These are phyloP conservation scores for Nemania bipapillata DNA, from an alignment of 2,329 filamentous ascomycete genomes.

Conservation along the genomic window DNA sequence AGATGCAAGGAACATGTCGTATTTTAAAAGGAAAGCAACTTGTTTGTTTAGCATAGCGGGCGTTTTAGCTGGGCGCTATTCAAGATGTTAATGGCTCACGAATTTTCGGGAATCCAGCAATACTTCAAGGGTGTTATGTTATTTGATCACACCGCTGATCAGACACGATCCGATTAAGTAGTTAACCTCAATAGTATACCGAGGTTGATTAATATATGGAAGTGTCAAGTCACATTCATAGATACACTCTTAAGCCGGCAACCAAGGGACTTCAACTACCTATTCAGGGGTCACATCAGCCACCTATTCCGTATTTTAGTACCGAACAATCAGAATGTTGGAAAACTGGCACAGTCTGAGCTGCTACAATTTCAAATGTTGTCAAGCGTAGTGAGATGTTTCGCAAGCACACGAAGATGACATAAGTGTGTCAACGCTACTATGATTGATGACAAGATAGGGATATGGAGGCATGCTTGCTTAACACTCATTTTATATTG, in stretches of 20 bases:
- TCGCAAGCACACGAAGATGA: neutral
- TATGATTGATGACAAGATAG: neutral
- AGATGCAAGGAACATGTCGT: neutral
- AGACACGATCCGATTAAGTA: too few relatives aligned
- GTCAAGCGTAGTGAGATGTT: too few relatives aligned
- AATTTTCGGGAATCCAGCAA: neutral
- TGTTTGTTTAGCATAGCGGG: constrained; percentile 29
- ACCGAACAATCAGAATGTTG: too few relatives aligned
- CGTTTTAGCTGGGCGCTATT: constrained; percentile 14
- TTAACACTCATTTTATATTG: constrained; percentile 1
- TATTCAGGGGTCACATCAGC: too few relatives aligned
- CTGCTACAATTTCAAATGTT: too few relatives aligned
- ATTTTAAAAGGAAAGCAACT: neutral
- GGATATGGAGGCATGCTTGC: neutral
- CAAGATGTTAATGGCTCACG: neutral
- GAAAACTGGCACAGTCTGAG: too few relatives aligned
- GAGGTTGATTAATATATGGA: too few relatives aligned
- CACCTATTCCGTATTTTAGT: too few relatives aligned
- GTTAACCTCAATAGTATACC: too few relatives aligned
- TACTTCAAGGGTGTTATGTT: neutral
- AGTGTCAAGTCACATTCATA: too few relatives aligned
- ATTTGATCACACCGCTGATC: neutral
- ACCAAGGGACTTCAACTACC: too few relatives aligned
- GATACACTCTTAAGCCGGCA: too few relatives aligned
- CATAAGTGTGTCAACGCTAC: neutral